Base-by-base conservation (phyloP, 352 stramenopile genomes). In the Pythium aristosporum region DNA sequence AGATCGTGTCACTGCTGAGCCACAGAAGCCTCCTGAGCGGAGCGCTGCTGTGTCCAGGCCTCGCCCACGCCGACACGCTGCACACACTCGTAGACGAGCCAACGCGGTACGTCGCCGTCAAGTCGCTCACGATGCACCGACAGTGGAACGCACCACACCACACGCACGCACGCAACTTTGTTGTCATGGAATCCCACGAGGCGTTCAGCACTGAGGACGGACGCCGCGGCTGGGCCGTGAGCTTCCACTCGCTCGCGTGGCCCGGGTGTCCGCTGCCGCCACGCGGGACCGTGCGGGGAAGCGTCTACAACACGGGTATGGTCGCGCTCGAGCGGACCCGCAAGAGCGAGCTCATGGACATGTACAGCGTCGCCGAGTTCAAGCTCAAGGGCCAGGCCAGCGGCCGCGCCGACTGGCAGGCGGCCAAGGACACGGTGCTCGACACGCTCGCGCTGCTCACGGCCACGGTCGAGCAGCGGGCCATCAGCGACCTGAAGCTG, bases 161-260 rank as follows among this genome's bases (percentile, higher is more conserved):
- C 9, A 42, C 20, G 5, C 57, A 50, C n/a, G 32, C 36, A 5
- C 44, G 58, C 23, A 39, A 51, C 5, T 71, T 71, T 15, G 43
- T 66, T 0, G 43, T 71, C 7, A 56, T 71, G 25, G 65, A 71
- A 32, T 44, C 23, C 34, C 65, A 71, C 23, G 42, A 52, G n/a
- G 49, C 44, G 6, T 50, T 71, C 34, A 10, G 46, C 20, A 67
- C 57, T 3, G 48, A 58, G 18, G 57, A 63, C 52, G 57, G 65
- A 11, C 65, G 65, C 3, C 51, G 53, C 8, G 65, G 65, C 42
- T 71, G 65, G 65, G 43, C 28, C 36, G 65, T 71, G 28, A 67
- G 52, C 43, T 71, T 49, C 59, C 58, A 72, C 54, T 72, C 65
- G 47, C 52, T 65, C n/a, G 44, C 49, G 28, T 72, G 59, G 58